phyloP scores from a whole-genome alignment of 179 eudicot species.

The Vitellaria paradoxa region DNA sequence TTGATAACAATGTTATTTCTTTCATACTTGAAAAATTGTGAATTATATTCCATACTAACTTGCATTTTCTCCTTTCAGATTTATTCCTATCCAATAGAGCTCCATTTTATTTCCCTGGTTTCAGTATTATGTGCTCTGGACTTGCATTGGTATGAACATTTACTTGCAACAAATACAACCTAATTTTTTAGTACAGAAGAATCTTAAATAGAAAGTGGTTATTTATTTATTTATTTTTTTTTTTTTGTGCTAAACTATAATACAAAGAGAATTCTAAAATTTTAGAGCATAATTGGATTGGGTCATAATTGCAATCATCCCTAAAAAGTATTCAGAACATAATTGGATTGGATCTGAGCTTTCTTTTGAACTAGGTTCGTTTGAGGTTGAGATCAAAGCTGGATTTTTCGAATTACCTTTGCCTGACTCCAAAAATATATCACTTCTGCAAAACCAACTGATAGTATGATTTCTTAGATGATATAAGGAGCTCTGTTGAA shows the following conservation, averaged over 20 bases:
- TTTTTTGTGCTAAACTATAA: too few species aligned
- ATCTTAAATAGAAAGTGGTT: background rate
- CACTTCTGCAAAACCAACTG: background rate
- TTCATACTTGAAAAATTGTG: background rate
- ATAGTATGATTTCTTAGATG: too few species aligned
- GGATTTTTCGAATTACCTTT: background rate
- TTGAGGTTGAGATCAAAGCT: background rate
- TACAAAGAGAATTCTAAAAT: too few species aligned
- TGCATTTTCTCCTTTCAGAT: slow-evolving; percentile 38
- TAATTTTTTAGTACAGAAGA: background rate
- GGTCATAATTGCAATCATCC: too few species aligned
- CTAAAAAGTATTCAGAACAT: too few species aligned
- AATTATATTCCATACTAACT: slow-evolving; percentile 7
- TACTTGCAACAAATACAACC: background rate
- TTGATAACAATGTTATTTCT: background rate
- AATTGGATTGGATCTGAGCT: background rate
- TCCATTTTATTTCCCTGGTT: slow-evolving; percentile 76
- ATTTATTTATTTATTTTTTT: too few species aligned
- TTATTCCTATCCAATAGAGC: slow-evolving; percentile 61
- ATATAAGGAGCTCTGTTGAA: too few species aligned
- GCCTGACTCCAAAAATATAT: background rate
- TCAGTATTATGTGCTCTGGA: slow-evolving; percentile 68
- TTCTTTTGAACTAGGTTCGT: background rate
- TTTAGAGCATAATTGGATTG: too few species aligned
- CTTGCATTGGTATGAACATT: slow-evolving; percentile 44